These are phyloP conservation scores for Phenoliferia sp. DNA, from an alignment of 1,284 basidiomycete genomes.

Conservation along the genomic window DNA sequence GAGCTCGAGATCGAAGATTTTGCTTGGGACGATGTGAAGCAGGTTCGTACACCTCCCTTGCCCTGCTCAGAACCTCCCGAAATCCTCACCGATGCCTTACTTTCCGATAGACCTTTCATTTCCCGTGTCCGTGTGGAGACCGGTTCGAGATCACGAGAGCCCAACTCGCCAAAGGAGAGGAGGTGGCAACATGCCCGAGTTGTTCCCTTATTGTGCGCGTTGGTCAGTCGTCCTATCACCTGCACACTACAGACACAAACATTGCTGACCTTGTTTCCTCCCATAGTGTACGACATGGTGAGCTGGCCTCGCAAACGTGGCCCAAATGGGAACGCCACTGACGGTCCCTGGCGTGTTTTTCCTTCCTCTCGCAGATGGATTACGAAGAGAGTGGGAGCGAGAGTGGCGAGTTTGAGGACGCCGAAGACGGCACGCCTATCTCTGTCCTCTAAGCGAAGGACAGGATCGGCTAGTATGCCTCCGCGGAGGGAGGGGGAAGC, in stretches of 20 bases:
- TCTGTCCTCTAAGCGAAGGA: background rate
- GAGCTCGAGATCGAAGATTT: conserved; percentile 96
- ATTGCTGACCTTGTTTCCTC: background rate
- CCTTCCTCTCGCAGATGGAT: conserved; percentile 38
- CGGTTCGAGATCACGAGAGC: conserved; percentile 87
- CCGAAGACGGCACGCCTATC: background rate
- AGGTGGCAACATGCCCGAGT: conserved; percentile 94
- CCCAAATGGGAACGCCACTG: background rate
- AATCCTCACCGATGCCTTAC: background rate
- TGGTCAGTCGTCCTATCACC: background rate
- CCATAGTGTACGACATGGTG: conserved; percentile 80
- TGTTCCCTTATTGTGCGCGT: conserved; percentile 91
- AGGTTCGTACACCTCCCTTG: background rate
- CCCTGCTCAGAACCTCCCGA: background rate
- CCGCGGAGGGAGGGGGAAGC: too few relatives aligned
- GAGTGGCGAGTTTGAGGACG: conserved; percentile 32
- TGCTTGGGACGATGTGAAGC: conserved; percentile 76
- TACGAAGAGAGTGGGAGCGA: conserved; percentile 56
- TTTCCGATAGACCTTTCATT: conserved; percentile 66
- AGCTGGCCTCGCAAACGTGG: conserved; percentile 38
- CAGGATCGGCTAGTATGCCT: background rate
- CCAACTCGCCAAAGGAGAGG: conserved; percentile 85
- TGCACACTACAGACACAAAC: background rate
- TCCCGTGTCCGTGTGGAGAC: conserved; percentile 97
- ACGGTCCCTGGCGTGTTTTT: background rate